These are phyloP conservation scores for Colletotrichum spinosum DNA, from an alignment of 2,329 filamentous ascomycete species.

Conservation along the genomic window DNA sequence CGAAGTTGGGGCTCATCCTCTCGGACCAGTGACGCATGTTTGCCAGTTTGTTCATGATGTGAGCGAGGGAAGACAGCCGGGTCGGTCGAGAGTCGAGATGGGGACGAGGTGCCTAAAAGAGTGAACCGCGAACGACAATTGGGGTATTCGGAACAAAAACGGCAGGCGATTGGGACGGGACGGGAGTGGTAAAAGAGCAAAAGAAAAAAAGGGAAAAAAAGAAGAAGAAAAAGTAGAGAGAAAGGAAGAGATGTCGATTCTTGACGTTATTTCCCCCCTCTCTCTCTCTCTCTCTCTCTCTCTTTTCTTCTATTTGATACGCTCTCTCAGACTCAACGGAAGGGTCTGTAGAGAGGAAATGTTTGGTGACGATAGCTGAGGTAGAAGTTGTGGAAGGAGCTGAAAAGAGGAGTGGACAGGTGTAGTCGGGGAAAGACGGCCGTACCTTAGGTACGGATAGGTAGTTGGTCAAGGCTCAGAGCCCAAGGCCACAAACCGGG, in stretches of 20 bases:
- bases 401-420: slow-evolving; percentile 36
- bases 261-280: slow-evolving; percentile 38
- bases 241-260: slow-evolving; percentile 39
- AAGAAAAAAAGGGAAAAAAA: slow-evolving; percentile 42
- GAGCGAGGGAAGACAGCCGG: slow-evolving; percentile 43
- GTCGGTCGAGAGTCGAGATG: slow-evolving; percentile 43
- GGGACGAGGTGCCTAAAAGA: slow-evolving; percentile 30
- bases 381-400: slow-evolving; percentile 32
- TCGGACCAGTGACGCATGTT: slow-evolving; percentile 80
- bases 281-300: slow-evolving; percentile 41
- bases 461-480: slow-evolving; percentile 29
- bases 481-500: background rate
- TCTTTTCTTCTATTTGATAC: slow-evolving; percentile 39
- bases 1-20: slow-evolving; percentile 76
- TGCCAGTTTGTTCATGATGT: slow-evolving; percentile 77
- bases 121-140: slow-evolving; percentile 31
- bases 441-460: slow-evolving; percentile 7
- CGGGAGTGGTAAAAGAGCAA: slow-evolving; percentile 43
- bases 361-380: slow-evolving; percentile 24
- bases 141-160: slow-evolving; percentile 34
- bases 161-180: slow-evolving; percentile 39
- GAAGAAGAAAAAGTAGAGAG: slow-evolving; percentile 42
- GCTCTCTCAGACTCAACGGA: slow-evolving; percentile 36
- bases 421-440: slow-evolving; percentile 32
- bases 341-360: slow-evolving; percentile 35